Evolutionary conservation across 2,329 filamentous ascomycete genomes (phyloP).

Genomic region (Zarea fungicola): DNA sequence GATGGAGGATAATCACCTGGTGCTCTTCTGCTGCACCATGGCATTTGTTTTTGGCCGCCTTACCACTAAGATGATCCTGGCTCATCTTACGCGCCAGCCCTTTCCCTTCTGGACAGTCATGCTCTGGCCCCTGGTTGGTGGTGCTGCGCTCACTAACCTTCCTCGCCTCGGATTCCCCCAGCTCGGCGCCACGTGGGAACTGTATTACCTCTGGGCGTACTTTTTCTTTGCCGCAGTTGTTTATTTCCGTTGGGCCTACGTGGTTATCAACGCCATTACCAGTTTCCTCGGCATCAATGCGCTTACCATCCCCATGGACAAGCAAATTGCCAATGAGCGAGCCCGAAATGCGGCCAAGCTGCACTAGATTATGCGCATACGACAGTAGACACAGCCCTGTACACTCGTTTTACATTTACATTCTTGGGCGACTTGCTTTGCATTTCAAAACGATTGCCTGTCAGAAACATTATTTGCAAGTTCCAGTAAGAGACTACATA

Average conservation of each 20-base stretch:
- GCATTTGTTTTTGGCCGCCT: conserved; percentile 97
- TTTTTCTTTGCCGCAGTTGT: conserved; percentile 77
- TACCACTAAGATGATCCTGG: conserved; percentile 98
- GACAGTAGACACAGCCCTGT: background rate
- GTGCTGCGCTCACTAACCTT: conserved; percentile 76
- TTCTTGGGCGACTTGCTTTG: conserved; percentile 1
- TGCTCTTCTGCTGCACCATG: conserved; percentile 88
- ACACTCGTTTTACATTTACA: background rate
- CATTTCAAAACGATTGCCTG: conserved; percentile 8
- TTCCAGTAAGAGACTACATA: background rate
- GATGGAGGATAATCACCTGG: conserved; percentile 76
- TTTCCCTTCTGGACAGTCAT: conserved; percentile 97
- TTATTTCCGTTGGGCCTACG: conserved; percentile 88
- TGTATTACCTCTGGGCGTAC: conserved; percentile 79
- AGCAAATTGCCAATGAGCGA: conserved; percentile 50
- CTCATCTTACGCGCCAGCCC: conserved; percentile 85
- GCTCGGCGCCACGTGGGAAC: conserved; percentile 61
- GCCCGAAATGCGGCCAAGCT: conserved; percentile 34
- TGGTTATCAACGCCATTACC: conserved; percentile 90
- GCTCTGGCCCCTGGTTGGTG: conserved; percentile 78
- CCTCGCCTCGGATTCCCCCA: conserved; percentile 68
- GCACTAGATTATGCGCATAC: conserved; percentile 19
- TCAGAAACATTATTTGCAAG: conserved; percentile 1
- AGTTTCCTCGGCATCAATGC: conserved; percentile 90
- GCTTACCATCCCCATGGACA: conserved; percentile 70